Base-by-base conservation (phyloP, 2,329 filamentous ascomycete genomes). In the Ascochyta fabae region DNA sequence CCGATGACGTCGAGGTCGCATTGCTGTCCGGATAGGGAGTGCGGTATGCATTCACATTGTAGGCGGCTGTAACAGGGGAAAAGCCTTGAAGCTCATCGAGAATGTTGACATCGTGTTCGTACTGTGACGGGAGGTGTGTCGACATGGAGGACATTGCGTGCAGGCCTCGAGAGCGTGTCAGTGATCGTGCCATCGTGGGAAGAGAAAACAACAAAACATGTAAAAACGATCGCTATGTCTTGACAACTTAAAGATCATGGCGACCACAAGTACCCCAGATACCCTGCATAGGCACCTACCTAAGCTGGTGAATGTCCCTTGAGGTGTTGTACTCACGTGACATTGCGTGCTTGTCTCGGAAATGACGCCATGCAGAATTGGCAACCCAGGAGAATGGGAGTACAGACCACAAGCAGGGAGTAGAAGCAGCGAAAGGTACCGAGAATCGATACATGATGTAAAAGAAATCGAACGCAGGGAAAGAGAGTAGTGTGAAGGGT, bases 21-120 rank as follows among this genome's bases (percentile, higher is more conserved):
- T 67, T 72, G 61, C 70, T 73, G 58, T 71, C 70, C 15, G 71
- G 67, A 41, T 74, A 74, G 27, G 70, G 70, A 16, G 66, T 66
- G 49, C 63, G 61, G 48, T 72, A 69, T 34, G 68, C 53, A 41
- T 61, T 64, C 22, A 66, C 63, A 31, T 59, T 62, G 55, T 66
- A 71, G 36, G 59, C 43, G 22, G 67, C 63, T 19, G 68, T 65
- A 22, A 69, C 60, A 5, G 68, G 58, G 10, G 71, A 72, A 26
- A 73, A 67, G 43, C 62, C 61, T 35, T 63, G 61, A 15, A 72
- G 60, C n/a, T 72, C 68, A 48, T 75, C 72, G 43, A 73, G 58
- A 29, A 67, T 64, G 13, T 66, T 53, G 39, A 53, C 59, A 29
- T 64, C 64, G 47, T 62, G 59, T 22, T 72, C 70, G 58, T 65